Base-by-base conservation (phyloP, 345 rosid genomes). In the Lenwebbia sp. region DNA sequence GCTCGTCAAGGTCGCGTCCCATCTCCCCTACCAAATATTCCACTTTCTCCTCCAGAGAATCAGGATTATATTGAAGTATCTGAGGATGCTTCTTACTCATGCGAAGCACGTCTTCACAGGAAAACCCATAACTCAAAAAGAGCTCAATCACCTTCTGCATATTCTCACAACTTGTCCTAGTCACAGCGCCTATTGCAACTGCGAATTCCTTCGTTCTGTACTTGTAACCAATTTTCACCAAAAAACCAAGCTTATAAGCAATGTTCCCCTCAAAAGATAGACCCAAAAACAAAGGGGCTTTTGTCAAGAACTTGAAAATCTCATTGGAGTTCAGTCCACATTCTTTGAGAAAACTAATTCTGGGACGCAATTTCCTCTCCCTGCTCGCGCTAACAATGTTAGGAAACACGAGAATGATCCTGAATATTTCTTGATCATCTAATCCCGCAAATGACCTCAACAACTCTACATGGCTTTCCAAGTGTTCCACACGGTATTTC, bases 71-170 rank as follows among this genome's bases (percentile, higher is more conserved):
- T 89, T 94, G 96, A 88, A 96, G 88, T 78, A 94, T 87, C 65
- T 92, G 97, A 86, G 98, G 99, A 82, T 95, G 98, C 91, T 93
- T 95, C 90, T 91, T 94, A 92, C 97, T 92, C 98, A 95, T 96
- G 86, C 87, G 86, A 84, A 88, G 87, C 85, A 93, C 90, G 85
- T 95, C 97, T 74, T 83, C 88, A n/a, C 82, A 89, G 21, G 94
- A 93, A 49, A 95, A 92, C 23, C 95, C 91, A 10, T 91, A 95
- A 56, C 93, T 91, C 85, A 91, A 89, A 89, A 93, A 96, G 62
- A 95, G 86, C 28, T 86, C 94, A 47, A 95, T 91, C 40, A 96
- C 96, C 87, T 90, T 95, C 89, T 94, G 99, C 95, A 94, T 84
- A 86, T 93, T 94, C 86, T 92, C 93, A 33, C 94, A 88, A 90